A percentile compares a stretch with the other conserved stretches of the same genome.
Evolutionary conservation across 2,329 filamentous ascomycete genomes (phyloP).

Genomic region (Colletotrichum liaoningense): DNA sequence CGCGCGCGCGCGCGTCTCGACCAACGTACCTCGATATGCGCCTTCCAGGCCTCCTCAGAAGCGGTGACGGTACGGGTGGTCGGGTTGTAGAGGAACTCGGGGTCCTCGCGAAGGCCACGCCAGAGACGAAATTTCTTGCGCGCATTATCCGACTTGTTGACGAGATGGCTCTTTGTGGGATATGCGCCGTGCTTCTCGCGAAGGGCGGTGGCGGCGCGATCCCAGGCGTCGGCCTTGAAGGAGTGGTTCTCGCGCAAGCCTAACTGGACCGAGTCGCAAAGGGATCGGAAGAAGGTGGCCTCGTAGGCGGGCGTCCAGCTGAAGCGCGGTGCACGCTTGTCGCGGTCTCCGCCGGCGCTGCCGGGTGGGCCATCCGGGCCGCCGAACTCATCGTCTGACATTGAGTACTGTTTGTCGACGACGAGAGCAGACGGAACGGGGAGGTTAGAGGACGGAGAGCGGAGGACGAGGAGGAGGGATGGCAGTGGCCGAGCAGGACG

Average conservation of each 20-base stretch:
- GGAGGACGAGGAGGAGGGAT: background rate
- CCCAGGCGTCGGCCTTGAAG: conserved; percentile 72
- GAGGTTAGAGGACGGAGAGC: too few relatives aligned
- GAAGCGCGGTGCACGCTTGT: conserved; percentile 61
- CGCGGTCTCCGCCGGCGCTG: conserved; percentile 33
- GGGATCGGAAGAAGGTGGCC: conserved; percentile 69
- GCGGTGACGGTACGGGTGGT: conserved; percentile 63
- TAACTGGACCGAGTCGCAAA: conserved; percentile 69
- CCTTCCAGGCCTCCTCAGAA: conserved; percentile 67
- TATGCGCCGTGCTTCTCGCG: conserved; percentile 66
- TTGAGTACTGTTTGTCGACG: conserved; percentile 29
- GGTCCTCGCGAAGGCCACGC: conserved; percentile 68
- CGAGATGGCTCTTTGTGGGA: conserved; percentile 70
- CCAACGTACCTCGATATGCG: conserved; percentile 65
- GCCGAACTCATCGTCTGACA: conserved; percentile 54
- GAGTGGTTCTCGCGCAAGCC: conserved; percentile 68
- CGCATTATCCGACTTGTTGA: conserved; percentile 74
- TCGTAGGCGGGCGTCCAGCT: conserved; percentile 71
- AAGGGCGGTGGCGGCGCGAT: conserved; percentile 65
- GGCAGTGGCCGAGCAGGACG: background rate
- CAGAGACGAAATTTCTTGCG: conserved; percentile 72
- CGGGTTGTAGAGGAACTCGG: conserved; percentile 66
- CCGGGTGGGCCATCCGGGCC: conserved; percentile 30
- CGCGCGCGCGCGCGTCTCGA: background rate
- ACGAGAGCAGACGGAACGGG: conserved; percentile 32